Conservation (phyloP, 1,139 yeast genomes). For the Zhuliangozyma parablackwelliae region DNA sequence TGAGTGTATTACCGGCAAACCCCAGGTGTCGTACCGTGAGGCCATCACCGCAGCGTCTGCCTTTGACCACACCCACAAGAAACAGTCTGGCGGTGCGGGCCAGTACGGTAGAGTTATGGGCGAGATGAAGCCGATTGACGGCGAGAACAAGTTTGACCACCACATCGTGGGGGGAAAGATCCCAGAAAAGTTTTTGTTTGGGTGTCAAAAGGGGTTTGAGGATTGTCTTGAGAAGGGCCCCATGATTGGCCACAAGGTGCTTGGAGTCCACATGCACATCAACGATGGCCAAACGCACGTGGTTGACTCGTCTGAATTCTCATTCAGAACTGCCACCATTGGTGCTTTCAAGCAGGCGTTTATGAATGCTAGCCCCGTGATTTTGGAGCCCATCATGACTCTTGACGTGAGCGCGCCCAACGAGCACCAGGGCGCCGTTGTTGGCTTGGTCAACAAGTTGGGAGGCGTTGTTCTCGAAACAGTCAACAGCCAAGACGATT, state of each 20-base stretch:
- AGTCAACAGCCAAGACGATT: conserved; percentile 91
- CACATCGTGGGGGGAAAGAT: conserved; percentile 96
- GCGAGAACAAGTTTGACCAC: conserved; percentile 72
- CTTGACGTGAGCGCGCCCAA: conserved; percentile 91
- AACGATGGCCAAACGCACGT: conserved; percentile 97
- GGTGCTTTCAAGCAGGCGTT: conserved; percentile 93
- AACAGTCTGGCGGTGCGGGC: conserved; percentile 99
- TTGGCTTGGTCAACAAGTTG: conserved; percentile 85
- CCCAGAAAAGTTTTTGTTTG: conserved; percentile 89
- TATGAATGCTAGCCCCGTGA: conserved; percentile 75
- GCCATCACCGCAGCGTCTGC: conserved; percentile 69
- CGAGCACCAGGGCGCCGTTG: conserved; percentile 93
- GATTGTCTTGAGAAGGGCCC: conserved; percentile 97
- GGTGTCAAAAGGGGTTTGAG: conserved; percentile 94
- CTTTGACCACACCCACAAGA: conserved; percentile 95
- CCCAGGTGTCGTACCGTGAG: conserved; percentile 97
- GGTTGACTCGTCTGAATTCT: conserved; percentile 93
- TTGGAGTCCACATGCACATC: conserved; percentile 89
- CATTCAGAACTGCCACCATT: conserved; percentile 89
- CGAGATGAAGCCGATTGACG: conserved; percentile 60
- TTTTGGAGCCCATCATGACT: conserved; percentile 93
- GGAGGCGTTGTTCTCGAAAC: conserved; percentile 93
- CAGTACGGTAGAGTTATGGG: conserved; percentile 98
- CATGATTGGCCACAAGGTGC: conserved; percentile 86
- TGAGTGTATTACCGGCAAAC: conserved; percentile 93